These are phyloP conservation scores for Emergomyces pasteurianus DNA, from an alignment of 2,329 filamentous ascomycete species.

Conservation along the genomic window DNA sequence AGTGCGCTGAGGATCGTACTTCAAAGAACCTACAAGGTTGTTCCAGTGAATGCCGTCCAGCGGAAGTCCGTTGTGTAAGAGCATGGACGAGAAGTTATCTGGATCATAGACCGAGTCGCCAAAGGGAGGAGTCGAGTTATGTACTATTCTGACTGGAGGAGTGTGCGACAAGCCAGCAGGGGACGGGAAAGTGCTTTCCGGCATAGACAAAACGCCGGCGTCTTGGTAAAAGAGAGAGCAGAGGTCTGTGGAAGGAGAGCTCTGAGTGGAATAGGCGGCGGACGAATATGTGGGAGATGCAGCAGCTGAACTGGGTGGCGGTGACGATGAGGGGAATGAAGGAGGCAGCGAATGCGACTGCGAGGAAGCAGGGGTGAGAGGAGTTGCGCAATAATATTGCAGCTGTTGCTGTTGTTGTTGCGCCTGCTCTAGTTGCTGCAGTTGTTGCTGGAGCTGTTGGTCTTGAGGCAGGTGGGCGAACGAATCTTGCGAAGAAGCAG, in stretches of 20 bases:
- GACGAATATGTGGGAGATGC: slow-evolving; percentile 7
- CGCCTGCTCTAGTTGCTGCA: slow-evolving; percentile 6
- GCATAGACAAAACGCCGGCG: slow-evolving; percentile 8
- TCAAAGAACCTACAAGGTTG: slow-evolving; percentile 6
- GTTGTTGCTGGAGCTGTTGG: slow-evolving; percentile 1
- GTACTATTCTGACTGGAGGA: slow-evolving; percentile 19
- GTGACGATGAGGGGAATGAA: not conserved
- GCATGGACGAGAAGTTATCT: slow-evolving; percentile 24
- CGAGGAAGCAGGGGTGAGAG: slow-evolving; percentile 7
- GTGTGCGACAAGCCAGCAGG: slow-evolving; percentile 20
- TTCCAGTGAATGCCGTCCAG: slow-evolving; percentile 5
- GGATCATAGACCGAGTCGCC: slow-evolving; percentile 15
- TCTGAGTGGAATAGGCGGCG: slow-evolving; percentile 9
- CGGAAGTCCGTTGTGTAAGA: slow-evolving; percentile 19
- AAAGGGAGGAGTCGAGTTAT: slow-evolving; percentile 16
- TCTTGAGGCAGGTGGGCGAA: not conserved
- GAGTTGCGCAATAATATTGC: slow-evolving; percentile 1
- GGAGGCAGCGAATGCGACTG: slow-evolving; percentile 5
- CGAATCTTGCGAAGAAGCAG: not conserved
- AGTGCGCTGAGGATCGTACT: slow-evolving; percentile 10
- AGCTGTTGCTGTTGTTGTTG: not conserved
- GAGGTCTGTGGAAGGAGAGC: slow-evolving; percentile 9
- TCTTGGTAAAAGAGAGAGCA: slow-evolving; percentile 8
- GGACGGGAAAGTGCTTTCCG: slow-evolving; percentile 6
- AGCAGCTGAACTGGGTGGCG: slow-evolving; percentile 2